A percentile compares a stretch with the other conserved stretches of the same genome.
phyloP scores from a whole-genome alignment of 2,329 filamentous ascomycete species.

The Neurospora sp. region DNA sequence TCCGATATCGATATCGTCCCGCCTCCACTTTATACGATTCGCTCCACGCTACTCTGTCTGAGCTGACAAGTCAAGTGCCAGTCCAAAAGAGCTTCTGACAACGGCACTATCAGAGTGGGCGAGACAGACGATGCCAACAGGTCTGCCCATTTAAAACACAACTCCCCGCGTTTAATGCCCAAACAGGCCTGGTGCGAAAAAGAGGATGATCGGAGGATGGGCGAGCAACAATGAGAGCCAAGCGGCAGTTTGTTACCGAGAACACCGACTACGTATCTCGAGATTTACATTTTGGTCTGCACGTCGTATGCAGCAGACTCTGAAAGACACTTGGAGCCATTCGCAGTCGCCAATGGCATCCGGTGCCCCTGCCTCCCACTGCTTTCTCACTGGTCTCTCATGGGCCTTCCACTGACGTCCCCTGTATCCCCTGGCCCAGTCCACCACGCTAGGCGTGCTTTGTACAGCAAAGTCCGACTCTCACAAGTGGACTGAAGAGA shows the following conservation, averaged over 20 bases:
- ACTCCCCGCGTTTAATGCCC: conserved; percentile 21
- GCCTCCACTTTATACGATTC: background rate
- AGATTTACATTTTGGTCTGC: conserved; percentile 2
- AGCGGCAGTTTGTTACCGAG: conserved; percentile 15
- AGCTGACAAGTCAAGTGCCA: background rate
- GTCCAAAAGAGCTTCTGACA: background rate
- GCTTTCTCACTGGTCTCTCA: conserved; percentile 5
- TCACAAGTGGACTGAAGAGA: background rate
- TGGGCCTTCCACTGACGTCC: conserved; percentile 2
- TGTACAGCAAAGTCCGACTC: background rate
- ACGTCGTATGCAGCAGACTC: conserved; percentile 7
- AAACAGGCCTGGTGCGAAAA: conserved; percentile 7
- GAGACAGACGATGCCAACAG: background rate
- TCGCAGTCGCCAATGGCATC: conserved; percentile 11
- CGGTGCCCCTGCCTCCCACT: conserved; percentile 9
- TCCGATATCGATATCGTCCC: background rate
- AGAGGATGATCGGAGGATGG: background rate
- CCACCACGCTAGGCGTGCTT: background rate
- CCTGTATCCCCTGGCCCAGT: conserved; percentile 9
- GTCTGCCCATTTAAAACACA: background rate
- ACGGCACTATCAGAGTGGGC: conserved; percentile 2
- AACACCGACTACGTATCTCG: conserved; percentile 10
- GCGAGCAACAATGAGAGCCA: conserved; percentile 1
- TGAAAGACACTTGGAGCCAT: conserved; percentile 9
- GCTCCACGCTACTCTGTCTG: background rate